phyloP scores from a whole-genome alignment of 257 asterid species.

The Prunella vulgaris region DNA sequence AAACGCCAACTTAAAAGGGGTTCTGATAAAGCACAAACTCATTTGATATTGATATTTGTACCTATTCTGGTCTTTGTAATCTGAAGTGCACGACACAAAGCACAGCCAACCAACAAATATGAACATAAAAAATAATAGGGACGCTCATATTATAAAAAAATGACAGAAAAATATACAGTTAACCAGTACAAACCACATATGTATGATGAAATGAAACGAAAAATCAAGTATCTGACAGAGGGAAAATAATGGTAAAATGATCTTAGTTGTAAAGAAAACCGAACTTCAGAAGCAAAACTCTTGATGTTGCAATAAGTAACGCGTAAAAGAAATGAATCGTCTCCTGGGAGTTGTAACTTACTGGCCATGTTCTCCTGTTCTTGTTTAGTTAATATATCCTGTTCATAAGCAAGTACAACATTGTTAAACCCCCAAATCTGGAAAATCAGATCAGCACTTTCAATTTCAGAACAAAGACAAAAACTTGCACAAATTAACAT shows the following conservation, averaged over 20 bases:
- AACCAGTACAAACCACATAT: neutral
- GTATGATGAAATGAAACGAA: neutral
- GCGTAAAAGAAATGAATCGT: conserved; percentile 66
- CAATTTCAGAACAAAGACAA: neutral
- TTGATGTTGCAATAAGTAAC: conserved; percentile 85
- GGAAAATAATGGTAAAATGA: neutral
- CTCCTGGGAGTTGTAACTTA: conserved; percentile 62
- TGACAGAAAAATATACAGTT: neutral
- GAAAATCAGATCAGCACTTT: neutral
- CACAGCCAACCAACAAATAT: conserved; percentile 3
- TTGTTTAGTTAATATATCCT: conserved; percentile 2
- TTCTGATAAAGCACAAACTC: too few species aligned
- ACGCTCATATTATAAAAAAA: neutral
- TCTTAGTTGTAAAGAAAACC: conserved; percentile 65
- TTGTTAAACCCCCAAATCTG: neutral
- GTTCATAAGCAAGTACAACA: conserved; percentile 1
- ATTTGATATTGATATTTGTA: too few species aligned
- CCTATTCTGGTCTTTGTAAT: neutral
- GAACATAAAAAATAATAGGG: neutral
- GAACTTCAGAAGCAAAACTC: conserved; percentile 68
- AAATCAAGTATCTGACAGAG: neutral
- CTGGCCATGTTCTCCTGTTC: conserved; percentile 53
- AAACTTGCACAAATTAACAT: too few species aligned
- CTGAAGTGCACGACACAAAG: neutral
- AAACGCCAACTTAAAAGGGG: too few species aligned